Conservation (phyloP, 495 filamentous ascomycete species). For the Penicillium mononematosum region DNA sequence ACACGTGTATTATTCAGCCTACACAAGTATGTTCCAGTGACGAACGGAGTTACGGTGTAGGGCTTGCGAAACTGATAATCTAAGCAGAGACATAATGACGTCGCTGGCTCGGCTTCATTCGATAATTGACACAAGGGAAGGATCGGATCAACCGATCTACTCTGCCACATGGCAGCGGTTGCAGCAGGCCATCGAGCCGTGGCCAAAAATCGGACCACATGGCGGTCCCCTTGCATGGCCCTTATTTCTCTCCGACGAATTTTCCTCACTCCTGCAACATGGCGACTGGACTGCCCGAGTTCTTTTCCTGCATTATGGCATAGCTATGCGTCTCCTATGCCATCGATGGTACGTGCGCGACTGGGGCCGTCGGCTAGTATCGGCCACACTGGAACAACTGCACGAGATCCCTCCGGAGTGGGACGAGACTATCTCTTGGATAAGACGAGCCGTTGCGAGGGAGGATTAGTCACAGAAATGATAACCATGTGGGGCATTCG, state of each 20-base stretch:
- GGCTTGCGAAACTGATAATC: not conserved
- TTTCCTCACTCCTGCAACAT: constrained; percentile 25
- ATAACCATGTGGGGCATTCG: not conserved
- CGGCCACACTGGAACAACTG: constrained; percentile 29
- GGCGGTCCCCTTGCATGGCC: constrained; percentile 43
- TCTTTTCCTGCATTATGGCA: constrained; percentile 39
- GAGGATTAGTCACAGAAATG: constrained; percentile 7
- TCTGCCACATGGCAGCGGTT: constrained; percentile 31
- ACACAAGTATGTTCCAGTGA: constrained; percentile 22
- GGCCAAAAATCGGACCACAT: constrained; percentile 33
- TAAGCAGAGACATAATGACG: constrained; percentile 20
- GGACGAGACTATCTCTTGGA: constrained; percentile 37
- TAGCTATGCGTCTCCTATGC: constrained; percentile 37
- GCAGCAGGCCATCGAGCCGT: constrained; percentile 31
- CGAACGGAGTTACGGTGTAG: not conserved
- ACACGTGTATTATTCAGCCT: constrained; percentile 17
- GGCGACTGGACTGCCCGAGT: constrained; percentile 41
- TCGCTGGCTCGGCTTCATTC: constrained; percentile 24
- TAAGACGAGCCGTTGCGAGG: constrained; percentile 25
- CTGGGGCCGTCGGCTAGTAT: constrained; percentile 39
- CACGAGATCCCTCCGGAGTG: constrained; percentile 34
- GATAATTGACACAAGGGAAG: constrained; percentile 25
- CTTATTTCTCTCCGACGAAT: constrained; percentile 33
- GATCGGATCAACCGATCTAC: constrained; percentile 14
- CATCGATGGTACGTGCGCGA: constrained; percentile 42